Base-by-base conservation (phyloP, 768 basidiomycete genomes). In the Lactifluus subvellereus region DNA sequence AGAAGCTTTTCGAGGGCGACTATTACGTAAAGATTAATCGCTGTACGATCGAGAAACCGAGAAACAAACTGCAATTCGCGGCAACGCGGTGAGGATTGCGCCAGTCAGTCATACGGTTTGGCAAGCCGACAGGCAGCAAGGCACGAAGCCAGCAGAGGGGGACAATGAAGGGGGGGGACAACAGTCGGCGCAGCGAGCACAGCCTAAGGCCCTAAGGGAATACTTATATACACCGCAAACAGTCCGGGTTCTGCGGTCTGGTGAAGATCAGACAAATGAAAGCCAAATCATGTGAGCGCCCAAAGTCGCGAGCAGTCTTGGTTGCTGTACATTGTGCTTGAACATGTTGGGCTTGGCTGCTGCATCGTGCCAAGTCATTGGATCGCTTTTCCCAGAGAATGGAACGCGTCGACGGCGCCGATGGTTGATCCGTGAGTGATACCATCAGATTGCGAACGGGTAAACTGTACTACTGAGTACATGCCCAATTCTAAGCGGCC, bases 1-100 rank as follows among this genome's bases (percentile, higher is more conserved):
- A 56, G 11, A 5, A 64, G 13, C 37, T 61, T 64, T 4, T 35
- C 18, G 35, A 53, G 22, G 27, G 50, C 38, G 7, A n/a, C 61
- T 58, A 6, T 53, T 20, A 37, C 11, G n/a, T 20, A 37, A 53
- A 6, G n/a, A 3, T 22, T 16, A 53, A 53, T 43, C 16, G 18
- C 18, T 18, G 6, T 16, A 18, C 18, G 16, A n/a, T 8, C 18
- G 43, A 18, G 18, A 6, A 8, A 43, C 18, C 1, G 43, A 13
- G 5, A 9, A 18, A 43, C 43, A 43, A 43, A 43, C 43, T 16
- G 1, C 18, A n/a, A 43, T 43, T 43, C 18, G 43, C 43, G 18
- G 18, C 13, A 43, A 43, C 18, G 43, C 43, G 43, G 43, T 9
- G 16, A 43, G 43, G 18, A 43, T 18, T 8, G 43, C 18, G 18